Evolutionary conservation across 2,329 filamentous ascomycete species (phyloP).

Genomic region (Xylariaceae sp.): DNA sequence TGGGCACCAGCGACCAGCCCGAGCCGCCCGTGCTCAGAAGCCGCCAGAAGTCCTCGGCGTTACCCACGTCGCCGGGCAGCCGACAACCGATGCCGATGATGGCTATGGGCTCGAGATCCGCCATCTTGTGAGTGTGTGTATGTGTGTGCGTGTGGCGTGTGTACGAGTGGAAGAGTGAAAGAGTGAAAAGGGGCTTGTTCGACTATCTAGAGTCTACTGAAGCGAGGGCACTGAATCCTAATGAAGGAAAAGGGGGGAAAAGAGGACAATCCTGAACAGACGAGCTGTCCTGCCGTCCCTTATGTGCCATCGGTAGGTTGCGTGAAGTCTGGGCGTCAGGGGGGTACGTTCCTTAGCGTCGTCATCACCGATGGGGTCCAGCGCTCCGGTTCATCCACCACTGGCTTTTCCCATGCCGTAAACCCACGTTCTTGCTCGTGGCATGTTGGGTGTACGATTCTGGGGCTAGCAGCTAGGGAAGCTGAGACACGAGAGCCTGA

Average conservation of each 20-base stretch:
- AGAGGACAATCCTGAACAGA: not conserved
- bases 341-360: not conserved
- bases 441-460: no score
- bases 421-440: not conserved
- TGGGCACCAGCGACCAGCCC: constrained; percentile 5
- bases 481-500: no score
- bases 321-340: not conserved
- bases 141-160: not conserved
- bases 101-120: constrained; percentile 10
- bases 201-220: not conserved
- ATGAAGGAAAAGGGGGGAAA: not conserved
- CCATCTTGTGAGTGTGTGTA: no score
- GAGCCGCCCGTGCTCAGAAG: constrained; percentile 8
- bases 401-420: not conserved
- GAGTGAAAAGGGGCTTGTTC: not conserved
- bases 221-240: not conserved
- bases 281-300: not conserved
- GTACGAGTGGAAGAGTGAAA: not conserved
- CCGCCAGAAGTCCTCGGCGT: constrained; percentile 11
- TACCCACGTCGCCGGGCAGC: constrained; percentile 8
- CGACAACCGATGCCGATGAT: constrained; percentile 10
- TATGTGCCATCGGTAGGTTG: not conserved
- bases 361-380: not conserved
- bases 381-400: no score
- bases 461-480: no score